Evolutionary conservation across 2,329 filamentous ascomycete species (phyloP), one percentile per base, ranked within the genome.

Genomic region (Fusarium veterinarium): DNA sequence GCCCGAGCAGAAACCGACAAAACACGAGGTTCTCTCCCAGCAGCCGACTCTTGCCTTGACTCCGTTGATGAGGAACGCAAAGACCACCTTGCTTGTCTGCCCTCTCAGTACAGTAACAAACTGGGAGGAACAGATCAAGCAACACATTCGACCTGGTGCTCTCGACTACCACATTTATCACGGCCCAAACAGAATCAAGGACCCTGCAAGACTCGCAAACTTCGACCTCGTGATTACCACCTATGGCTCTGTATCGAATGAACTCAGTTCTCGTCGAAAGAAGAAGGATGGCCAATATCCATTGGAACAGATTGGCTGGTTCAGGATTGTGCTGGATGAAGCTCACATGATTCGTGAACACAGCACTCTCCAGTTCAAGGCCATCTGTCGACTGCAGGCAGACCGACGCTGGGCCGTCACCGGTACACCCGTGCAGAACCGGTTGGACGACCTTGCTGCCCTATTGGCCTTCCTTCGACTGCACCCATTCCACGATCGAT

Each of bases 331-430:
- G 2, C 88, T 98, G 3, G 95, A 98, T 72, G 95, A 99, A 82
- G 96, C 95, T 1, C 96, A 99, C 80, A 93, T 93, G 81, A 98
- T 99, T 73, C 93, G 96, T 31, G 95, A 97, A 76, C 92, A 93
- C 71, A 89, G 87, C 7, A 95, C 95, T 1, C 85, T 93, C 44
- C 92, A 95, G 74, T 97, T 95, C 60, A 94, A 95, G 79, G 93
- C 94, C 6, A 93, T 96, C 25, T 95, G 94, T 72, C 89, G 90
- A 25, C 85, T 98, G 6, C 88, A 93, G 67, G 93, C 95, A 5
- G 89, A 93, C 78, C 90, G 95, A 37, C 91, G 95, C 38, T 99
- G 96, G 96, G 95, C 95, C 6, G 94, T 98, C n/a, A 98, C 96
- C 1, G 96, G 95, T 60, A 98, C 96, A 0, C 96, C 95, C 0